A percentile compares a stretch with the other conserved stretches of the same genome.
phyloP scores from a whole-genome alignment of 169 alveolate species.

The Neospora caninum region DNA sequence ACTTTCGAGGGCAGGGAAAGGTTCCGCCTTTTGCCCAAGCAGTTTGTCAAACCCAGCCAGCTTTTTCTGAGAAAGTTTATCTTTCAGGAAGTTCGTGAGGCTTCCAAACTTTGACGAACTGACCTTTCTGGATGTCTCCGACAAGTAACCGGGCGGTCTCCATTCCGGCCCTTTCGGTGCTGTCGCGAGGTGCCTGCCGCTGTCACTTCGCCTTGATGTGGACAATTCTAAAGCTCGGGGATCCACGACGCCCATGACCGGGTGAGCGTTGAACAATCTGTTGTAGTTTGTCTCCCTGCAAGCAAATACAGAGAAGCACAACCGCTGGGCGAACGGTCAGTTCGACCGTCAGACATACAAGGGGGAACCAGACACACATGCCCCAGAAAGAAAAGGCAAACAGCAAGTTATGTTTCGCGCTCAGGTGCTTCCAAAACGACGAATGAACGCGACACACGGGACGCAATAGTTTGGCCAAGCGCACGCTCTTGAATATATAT shows the following conservation, averaged over 20 bases:
- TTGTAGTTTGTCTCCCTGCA: slow-evolving; percentile 26
- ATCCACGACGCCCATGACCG: slow-evolving; percentile 13
- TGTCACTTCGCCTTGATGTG: not conserved
- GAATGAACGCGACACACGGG: too few species aligned
- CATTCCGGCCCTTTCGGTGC: not conserved
- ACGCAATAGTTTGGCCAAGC: too few species aligned
- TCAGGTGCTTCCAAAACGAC: too few species aligned
- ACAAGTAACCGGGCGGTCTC: not conserved
- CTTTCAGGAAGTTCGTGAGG: slow-evolving; percentile 4
- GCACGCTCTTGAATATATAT: too few species aligned
- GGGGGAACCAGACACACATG: too few species aligned
- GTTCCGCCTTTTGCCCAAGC: too few species aligned
- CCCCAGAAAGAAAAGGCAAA: too few species aligned
- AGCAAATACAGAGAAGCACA: not conserved
- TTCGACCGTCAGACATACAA: too few species aligned
- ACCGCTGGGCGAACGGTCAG: not conserved
- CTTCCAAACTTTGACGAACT: not conserved
- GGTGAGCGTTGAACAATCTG: slow-evolving; percentile 7
- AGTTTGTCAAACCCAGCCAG: not conserved
- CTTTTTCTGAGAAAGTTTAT: not conserved
- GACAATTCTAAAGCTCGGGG: not conserved
- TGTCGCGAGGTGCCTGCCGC: not conserved
- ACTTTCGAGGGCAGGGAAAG: too few species aligned
- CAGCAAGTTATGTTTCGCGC: too few species aligned
- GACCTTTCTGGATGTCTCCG: not conserved